Base-by-base conservation (phyloP, 768 basidiomycete genomes). In the Phlebiopsis flavidoalba region DNA sequence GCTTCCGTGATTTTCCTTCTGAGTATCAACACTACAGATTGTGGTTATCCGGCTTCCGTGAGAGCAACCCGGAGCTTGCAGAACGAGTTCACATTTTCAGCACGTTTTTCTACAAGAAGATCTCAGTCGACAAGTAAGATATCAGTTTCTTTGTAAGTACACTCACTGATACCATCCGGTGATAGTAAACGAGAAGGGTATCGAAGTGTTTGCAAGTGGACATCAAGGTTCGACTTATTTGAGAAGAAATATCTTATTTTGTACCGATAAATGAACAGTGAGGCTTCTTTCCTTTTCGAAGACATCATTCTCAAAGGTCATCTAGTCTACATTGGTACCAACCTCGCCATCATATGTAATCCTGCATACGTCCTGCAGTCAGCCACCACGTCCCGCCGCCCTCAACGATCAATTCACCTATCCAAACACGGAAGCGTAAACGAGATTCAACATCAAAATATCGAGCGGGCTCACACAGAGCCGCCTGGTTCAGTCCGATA, bases 251-350 rank as follows among this genome's bases (percentile, higher is more conserved):
- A 31, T 97, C 89, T 68, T 78, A 98, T 64, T 85, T 99, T 52
- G 83, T 99, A 10, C 97, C 97, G 1, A 97, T 99, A 74, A 98
- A 99, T 66, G 97, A 98, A 73, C 79, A 95, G 96, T 97, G 71
- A 60, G 85, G 71, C n/a, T n/a, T 22, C n/a, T 50, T 6, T 46
- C 36, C 19, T 55, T 21, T 1, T 7, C 36, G 26, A 31, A 6
- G 26, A 31, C 26, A 31, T 19, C 48, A 24, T 4, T 49, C 60
- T 58, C 47, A 26, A 45, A 11, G 6, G 26, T 33, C 24, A 57
- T 3, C 7, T 64, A 98, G 96, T 66, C 74, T 93, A 49, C 97
- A 99, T 74, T 98, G 97, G 97, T 98, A 97, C n/a, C n/a, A n/a
- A n/a, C 72, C 83, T 98, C 43, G 95, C 93, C 15, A 86, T 98